Base-by-base conservation (phyloP, 2,329 filamentous ascomycete species). In the Penicillium brasilianum region DNA sequence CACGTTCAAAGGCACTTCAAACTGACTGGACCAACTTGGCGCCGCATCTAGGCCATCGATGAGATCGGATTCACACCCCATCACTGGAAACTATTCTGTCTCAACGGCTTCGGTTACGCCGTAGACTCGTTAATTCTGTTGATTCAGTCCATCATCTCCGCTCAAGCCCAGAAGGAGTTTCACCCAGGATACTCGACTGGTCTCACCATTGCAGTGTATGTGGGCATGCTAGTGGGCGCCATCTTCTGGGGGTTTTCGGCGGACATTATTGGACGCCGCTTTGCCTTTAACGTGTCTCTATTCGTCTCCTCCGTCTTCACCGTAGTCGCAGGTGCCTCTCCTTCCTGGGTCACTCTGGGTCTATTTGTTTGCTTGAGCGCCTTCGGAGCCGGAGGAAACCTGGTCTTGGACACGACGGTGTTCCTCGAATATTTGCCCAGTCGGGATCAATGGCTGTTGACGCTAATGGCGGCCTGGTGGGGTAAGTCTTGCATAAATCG, bases 241-340 rank as follows among this genome's bases (percentile, higher is more conserved):
- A 71, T 90, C 28, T 90, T 90, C 75, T 91, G 88, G 88, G 88
- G 88, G 1, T 75, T 89, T 32, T 82, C 82, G 3, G 88, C 87
- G 22, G 89, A 91, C 69, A 82, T 91, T 36, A 87, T 91, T 62
- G 89, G 88, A 6, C 82, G 89, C 46, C 84, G 85, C 63, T 86
- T 85, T 65, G 88, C 89, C 5, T 92, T 91, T 78, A 91, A 91
- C 68, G 76, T 85, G 22, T 87, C 86, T 2, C 79, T 91, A 11
- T 82, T 90, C 67, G 80, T 90, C 59, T 88, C 84, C 69, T 84
- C 85, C 4, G 72, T 86, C 6, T 87, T 88, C 52, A 84, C 83
- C 32, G 85, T 90, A 57, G 77, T 90, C 0, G 89, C 88, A 0
- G 90, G 89, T 4, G 86, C 85, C 1, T 83, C 86, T 60, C 89